A percentile compares a stretch with the other conserved stretches of the same genome.
phyloP scores from a whole-genome alignment of 441 rosid genomes.

The Erysimum pusillum region DNA sequence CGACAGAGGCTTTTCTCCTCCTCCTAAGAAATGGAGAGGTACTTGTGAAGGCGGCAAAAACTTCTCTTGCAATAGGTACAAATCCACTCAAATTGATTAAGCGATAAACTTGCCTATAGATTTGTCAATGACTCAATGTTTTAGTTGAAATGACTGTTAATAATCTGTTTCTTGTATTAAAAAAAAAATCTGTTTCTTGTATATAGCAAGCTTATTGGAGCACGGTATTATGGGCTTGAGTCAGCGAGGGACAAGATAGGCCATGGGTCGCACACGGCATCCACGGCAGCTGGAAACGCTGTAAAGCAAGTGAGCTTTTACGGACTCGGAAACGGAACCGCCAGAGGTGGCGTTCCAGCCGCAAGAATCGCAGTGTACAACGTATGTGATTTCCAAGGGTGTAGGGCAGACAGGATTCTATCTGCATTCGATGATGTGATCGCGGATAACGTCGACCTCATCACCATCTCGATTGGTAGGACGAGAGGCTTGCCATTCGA shows the following conservation, averaged over 20 bases:
- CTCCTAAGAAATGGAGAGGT: constrained; percentile 77
- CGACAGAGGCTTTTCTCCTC: constrained; percentile 51
- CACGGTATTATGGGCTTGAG: constrained; percentile 50
- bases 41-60: constrained; percentile 52
- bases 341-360: constrained; percentile 67
- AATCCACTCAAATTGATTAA: neutral
- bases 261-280: constrained; percentile 68
- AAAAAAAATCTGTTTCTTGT: neutral
- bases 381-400: no score
- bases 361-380: constrained; percentile 65
- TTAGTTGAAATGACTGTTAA: neutral
- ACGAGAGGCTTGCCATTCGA: constrained; percentile 12
- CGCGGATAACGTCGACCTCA: constrained; percentile 57
- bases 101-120: no score
- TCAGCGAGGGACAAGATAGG: constrained; percentile 55
- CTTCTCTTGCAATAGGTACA: constrained; percentile 75
- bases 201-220: constrained; percentile 61
- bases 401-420: no score
- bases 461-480: constrained; percentile 57
- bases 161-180: constrained; percentile 2
- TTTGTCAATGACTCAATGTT: neutral
- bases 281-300: constrained; percentile 63
- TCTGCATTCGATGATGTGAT: constrained; percentile 68
- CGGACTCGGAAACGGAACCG: constrained; percentile 60
- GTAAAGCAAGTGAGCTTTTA: constrained; percentile 53